Evolutionary conservation across 352 stramenopile species (phyloP).

Genomic region (Phytophthora aleatoria): DNA sequence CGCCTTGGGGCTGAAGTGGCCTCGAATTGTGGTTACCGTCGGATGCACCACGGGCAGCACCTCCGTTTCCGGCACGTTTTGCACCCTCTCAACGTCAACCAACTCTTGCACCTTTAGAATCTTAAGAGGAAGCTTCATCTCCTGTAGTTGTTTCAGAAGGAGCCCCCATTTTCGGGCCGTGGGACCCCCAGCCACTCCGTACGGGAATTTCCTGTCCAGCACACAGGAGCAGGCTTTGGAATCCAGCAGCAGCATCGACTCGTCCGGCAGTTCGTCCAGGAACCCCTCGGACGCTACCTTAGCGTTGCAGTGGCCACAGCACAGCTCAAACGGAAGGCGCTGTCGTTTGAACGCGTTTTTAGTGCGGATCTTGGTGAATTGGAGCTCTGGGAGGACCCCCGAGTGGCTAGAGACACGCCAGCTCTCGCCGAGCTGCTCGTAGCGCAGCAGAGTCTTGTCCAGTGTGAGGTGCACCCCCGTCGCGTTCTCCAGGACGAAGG

Average conservation of each 20-base stretch:
- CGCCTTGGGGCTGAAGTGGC: constrained; percentile 31
- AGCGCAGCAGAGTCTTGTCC: constrained; percentile 38
- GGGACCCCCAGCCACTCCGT: constrained; percentile 6
- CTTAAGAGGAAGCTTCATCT: constrained; percentile 30
- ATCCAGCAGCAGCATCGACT: constrained; percentile 54
- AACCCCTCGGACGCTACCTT: constrained; percentile 56
- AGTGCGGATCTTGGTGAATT: constrained; percentile 57
- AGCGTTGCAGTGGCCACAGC: constrained; percentile 46
- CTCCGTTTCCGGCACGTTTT: constrained; percentile 1
- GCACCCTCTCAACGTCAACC: constrained; percentile 1
- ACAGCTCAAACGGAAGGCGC: constrained; percentile 59
- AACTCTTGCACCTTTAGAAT: constrained; percentile 31
- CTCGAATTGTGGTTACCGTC: constrained; percentile 38
- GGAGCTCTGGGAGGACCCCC: constrained; percentile 35
- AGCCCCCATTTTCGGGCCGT: constrained; percentile 42
- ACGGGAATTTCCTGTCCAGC: constrained; percentile 19
- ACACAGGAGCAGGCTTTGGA: constrained; percentile 50
- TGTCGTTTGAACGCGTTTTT: constrained; percentile 41
- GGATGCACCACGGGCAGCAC: constrained; percentile 28
- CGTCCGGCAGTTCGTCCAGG: constrained; percentile 38
- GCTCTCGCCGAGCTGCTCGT: constrained; percentile 38
- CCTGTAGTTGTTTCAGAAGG: constrained; percentile 39
- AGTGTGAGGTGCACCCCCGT: constrained; percentile 54
- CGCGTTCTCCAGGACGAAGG: constrained; percentile 58
- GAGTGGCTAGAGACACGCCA: constrained; percentile 41